Conservation (phyloP, 371 early-diverging fungal species). For the Gilbertella persicaria region DNA sequence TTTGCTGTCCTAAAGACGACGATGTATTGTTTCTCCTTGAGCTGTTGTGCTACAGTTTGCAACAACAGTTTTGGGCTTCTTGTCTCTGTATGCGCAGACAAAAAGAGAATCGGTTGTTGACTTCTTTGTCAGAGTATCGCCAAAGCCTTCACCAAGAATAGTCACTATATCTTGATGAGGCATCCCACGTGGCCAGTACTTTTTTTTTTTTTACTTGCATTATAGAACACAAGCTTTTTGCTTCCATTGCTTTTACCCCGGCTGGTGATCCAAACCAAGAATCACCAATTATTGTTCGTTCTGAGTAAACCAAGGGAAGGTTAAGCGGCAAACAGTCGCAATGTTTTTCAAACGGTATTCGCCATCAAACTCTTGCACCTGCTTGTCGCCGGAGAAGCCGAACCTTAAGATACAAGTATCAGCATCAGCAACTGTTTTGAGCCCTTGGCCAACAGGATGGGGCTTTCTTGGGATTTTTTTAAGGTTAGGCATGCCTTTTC, state of each 20-base stretch:
- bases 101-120: neutral
- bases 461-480: conserved; percentile 19
- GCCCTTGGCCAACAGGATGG: conserved; percentile 20
- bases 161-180: neutral
- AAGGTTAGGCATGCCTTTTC: conserved; percentile 7
- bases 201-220: neutral
- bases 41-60: conserved; percentile 2
- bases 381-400: conserved; percentile 7
- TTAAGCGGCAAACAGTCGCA: conserved; percentile 1
- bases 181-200: neutral
- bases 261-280: conserved; percentile 26
- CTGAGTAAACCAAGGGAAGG: conserved; percentile 10
- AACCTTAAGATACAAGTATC: conserved; percentile 5
- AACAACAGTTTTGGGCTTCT: conserved; percentile 3
- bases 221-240: neutral
- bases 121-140: neutral
- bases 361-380: neutral
- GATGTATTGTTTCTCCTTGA: no score
- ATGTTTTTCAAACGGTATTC: neutral
- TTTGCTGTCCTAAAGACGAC: no score
- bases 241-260: neutral
- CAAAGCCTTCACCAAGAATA: neutral
- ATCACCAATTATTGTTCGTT: conserved; percentile 13
- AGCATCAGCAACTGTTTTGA: conserved; percentile 14
- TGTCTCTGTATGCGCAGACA: conserved; percentile 3